Evolutionary conservation across 2,329 filamentous ascomycete species (phyloP), one percentile per base, ranked within the genome.

Genomic region (Sclerotinia glacialis): DNA sequence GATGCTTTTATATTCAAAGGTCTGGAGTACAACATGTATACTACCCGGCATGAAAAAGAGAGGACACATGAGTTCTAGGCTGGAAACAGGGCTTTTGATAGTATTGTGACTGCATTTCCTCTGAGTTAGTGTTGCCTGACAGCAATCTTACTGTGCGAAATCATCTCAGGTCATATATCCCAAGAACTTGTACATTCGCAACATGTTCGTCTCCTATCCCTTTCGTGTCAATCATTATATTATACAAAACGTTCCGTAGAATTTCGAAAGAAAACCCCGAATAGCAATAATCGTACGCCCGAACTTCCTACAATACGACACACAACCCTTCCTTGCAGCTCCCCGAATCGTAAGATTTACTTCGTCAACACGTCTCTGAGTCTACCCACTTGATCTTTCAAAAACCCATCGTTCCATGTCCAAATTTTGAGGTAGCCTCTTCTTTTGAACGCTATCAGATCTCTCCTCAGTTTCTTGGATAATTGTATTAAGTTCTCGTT

Each of bases 371-470:
- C 1, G 18, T 65, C 64, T 21, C 23, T 52, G 34, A 65, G 46
- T 50, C 54, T 65, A 60, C 23, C 64, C 3, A 53, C 34, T n/a
- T 65, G 54, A 26, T 65, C 54, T 44, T 53, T 61, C 37, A 60
- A 34, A 31, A 40, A 65, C 23, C 34, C 47, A 2, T 52, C 44
- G 23, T 65, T 65, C 23, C 34, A 65, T 5, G 28, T 46, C 46
- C 37, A 65, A 21, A 46, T 23, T 9, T 53, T 34, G 14, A 65
- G 31, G 34, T 40, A 49, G 21, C 71, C 72, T 26, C 68, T 73
- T 18, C 71, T 67, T 14, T 69, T 69, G 23, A 74, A 74, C 6
- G 23, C 66, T 47, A 73, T 28, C 8, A 74, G 67, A 11, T 71
- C 71, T 21, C 68, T 71, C 26, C 68, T 64, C 70, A 74, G 69